These are phyloP conservation scores for Pleurotus cornucopiae DNA, from an alignment of 768 basidiomycete species.

Conservation along the genomic window DNA sequence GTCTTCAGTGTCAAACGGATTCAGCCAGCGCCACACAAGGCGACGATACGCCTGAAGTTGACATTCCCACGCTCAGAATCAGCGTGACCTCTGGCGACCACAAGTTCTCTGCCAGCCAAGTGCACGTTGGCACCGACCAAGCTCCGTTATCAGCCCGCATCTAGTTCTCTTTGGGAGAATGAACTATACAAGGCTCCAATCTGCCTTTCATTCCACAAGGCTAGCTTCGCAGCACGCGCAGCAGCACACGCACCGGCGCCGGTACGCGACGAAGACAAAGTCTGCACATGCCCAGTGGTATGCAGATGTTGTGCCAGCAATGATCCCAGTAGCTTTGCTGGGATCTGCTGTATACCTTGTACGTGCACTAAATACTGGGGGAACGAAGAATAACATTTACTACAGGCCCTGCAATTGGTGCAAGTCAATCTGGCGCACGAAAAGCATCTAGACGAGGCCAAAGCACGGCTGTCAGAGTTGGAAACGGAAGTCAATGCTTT, in stretches of 20 bases:
- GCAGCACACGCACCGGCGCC: background rate
- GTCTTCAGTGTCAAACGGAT: conserved; percentile 10
- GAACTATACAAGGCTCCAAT: background rate
- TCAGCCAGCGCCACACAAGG: conserved; percentile 15
- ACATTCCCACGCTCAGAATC: background rate
- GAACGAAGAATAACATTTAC: background rate
- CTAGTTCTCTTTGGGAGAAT: background rate
- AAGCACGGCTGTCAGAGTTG: conserved; percentile 43
- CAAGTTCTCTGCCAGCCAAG: background rate
- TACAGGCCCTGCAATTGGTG: conserved; percentile 61
- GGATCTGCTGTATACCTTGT: conserved; percentile 81
- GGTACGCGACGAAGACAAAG: conserved; percentile 14
- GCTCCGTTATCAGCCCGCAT: background rate
- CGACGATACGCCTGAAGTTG: background rate
- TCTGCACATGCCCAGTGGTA: conserved; percentile 67
- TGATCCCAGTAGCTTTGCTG: conserved; percentile 74
- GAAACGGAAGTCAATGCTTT: conserved; percentile 55
- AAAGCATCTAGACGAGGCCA: conserved; percentile 64
- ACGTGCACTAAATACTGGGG: conserved; percentile 12
- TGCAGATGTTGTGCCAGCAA: conserved; percentile 62
- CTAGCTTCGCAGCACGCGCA: conserved; percentile 14
- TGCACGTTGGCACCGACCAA: background rate
- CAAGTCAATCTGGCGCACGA: conserved; percentile 67
- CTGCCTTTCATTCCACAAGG: background rate
- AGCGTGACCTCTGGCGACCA: background rate